Percentiles rank a stretch among this genome's conserved stretches.
These are phyloP conservation scores for Syzygium syzygioides DNA, from an alignment of 441 rosid species.

Conservation along the genomic window DNA sequence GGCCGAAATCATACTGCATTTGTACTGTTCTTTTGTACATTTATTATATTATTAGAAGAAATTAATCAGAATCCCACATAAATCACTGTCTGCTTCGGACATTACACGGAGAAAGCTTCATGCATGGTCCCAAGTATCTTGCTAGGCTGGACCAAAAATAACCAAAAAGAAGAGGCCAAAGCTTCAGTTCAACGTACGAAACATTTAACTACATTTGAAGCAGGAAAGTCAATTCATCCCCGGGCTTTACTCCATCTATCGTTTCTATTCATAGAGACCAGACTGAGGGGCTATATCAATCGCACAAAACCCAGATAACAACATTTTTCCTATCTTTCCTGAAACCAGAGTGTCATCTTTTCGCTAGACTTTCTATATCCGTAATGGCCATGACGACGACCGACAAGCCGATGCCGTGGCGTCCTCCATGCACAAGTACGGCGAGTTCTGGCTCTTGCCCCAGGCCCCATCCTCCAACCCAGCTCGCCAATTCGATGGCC, in stretches of 20 bases:
- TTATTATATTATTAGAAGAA: no score
- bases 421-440: conserved; percentile 15
- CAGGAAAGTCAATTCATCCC: conserved; percentile 53
- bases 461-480: conserved; percentile 77
- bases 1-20: background rate
- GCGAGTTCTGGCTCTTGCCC: conserved; percentile 92
- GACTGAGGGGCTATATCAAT: background rate
- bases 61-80: no score
- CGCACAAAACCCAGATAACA: background rate
- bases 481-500: conserved; percentile 79
- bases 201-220: conserved; percentile 41
- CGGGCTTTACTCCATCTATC: conserved; percentile 9
- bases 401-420: background rate
- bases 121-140: background rate
- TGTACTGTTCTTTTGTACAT: background rate
- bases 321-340: background rate
- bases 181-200: background rate
- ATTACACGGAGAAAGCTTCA: background rate
- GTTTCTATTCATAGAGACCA: conserved; percentile 17
- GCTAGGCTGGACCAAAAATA: background rate
- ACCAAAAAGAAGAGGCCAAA: background rate
- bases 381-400: background rate
- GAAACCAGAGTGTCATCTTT: background rate
- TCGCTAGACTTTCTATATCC: conserved; percentile 6
- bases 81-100: background rate